Percentiles rank a stretch among this genome's conserved stretches.
These are phyloP conservation scores for Viola odorata DNA, from an alignment of 345 rosid genomes.

Conservation along the genomic window DNA sequence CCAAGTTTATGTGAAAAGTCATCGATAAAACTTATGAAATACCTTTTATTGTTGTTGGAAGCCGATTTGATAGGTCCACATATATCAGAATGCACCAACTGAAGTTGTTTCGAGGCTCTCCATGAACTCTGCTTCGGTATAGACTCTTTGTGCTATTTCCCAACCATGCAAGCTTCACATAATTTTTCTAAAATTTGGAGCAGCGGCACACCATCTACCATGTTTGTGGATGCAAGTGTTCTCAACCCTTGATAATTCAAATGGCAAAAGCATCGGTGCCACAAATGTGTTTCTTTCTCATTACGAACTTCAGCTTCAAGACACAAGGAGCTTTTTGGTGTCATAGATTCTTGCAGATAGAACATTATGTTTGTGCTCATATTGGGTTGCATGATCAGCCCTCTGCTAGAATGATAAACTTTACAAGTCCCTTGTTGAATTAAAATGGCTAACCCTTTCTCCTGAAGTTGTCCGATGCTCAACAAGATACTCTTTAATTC, in stretches of 20 bases:
- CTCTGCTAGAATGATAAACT: constrained; percentile 3
- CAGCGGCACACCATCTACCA: constrained; percentile 4
- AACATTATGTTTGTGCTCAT: constrained; percentile 6
- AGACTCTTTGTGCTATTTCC: constrained; percentile 2
- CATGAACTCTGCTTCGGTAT: constrained; percentile 1
- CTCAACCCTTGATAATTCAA: neutral
- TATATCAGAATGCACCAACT: constrained; percentile 5
- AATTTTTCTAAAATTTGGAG: neutral
- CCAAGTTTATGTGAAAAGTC: constrained; percentile 1
- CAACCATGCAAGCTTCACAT: constrained; percentile 1
- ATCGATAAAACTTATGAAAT: constrained; percentile 7
- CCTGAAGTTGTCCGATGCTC: constrained; percentile 4
- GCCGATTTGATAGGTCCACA: constrained; percentile 3
- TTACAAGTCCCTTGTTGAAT: neutral
- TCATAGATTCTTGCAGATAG: neutral
- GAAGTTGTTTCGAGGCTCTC: constrained; percentile 8
- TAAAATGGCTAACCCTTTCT: neutral
- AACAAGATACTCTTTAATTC: neutral
- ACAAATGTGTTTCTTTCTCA: neutral
- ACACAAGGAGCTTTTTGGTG: neutral
- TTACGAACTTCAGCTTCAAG: neutral
- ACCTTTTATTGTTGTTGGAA: neutral
- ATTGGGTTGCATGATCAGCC: constrained; percentile 2
- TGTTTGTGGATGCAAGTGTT: neutral
- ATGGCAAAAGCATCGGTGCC: constrained; percentile 5